Base-by-base conservation (phyloP, 768 basidiomycete species). In the Brasilioporus rufonigricans region DNA sequence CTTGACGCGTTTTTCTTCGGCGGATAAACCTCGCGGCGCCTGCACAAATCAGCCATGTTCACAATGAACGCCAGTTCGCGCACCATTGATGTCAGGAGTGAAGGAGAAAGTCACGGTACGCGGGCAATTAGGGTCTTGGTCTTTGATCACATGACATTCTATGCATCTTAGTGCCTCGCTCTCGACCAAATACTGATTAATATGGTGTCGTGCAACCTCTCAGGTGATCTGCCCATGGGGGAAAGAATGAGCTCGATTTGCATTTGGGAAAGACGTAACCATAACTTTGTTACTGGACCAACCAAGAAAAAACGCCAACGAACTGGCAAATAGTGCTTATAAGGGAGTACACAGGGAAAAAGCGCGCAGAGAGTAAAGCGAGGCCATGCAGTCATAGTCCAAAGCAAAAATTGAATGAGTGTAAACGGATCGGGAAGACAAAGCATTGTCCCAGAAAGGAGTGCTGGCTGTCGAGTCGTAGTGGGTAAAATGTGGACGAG, bases 1-100 rank as follows among this genome's bases (percentile, higher is more conserved):
- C 68, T 89, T 93, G 55, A 85, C 78, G 65, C 90, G 87, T 73
- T 98, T 97, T 71, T 97, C 94, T 63, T 95, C 92, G 7, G 80
- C 82, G 23, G 91, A 93, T 33, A 98, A 77, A 63, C 94, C 93
- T 73, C 90, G 79, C 31, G 88, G 87, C 51, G 88, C 86, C 88
- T 86, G 41, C 23, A 38, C 38, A 41, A n/a, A 32, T 67, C 10
- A 48, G 48, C 16, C 43, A 21, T 14, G 11, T 35, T 29, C 35
- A 16, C n/a, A 19, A 40, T 10, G 19, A 38, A 18, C 12, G n/a
- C 23, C 18, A 12, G n/a, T 46, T 48, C 46, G 27, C 64, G 46
- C 47, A 61, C 66, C 64, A 69, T 67, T 13, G 47, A 14, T 56
- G 55, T 54, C 31, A 21, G 24, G 19, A 27, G 52, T n/a, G 35